These are phyloP conservation scores for Globisporangium cystogenes DNA, from an alignment of 352 stramenopile species.

Conservation along the genomic window DNA sequence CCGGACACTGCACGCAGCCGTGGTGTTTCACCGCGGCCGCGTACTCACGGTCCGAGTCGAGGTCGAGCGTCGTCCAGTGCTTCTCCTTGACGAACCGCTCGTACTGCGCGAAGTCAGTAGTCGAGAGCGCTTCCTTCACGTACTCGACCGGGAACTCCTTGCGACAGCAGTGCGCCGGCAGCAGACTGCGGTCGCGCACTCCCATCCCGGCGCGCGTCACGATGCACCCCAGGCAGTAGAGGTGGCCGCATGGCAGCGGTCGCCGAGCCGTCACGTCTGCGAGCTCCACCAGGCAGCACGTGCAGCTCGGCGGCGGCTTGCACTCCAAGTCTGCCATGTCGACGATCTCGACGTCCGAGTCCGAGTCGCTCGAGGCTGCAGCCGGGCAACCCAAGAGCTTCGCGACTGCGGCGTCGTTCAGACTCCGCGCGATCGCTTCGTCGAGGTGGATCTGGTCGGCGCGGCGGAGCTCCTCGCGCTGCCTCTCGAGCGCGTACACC, in stretches of 20 bases:
- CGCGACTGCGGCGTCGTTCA: slow-evolving; percentile 11
- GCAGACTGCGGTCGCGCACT: slow-evolving; percentile 37
- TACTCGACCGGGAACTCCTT: slow-evolving; percentile 12
- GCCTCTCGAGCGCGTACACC: slow-evolving; percentile 13
- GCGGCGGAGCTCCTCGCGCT: slow-evolving; percentile 12
- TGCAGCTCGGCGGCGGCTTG: slow-evolving; percentile 10
- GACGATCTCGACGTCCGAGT: background rate
- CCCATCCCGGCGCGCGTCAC: slow-evolving; percentile 47
- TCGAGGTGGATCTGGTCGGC: slow-evolving; percentile 16
- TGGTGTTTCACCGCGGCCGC: slow-evolving; percentile 22
- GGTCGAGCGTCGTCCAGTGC: slow-evolving; percentile 17
- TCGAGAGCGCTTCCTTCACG: slow-evolving; percentile 4
- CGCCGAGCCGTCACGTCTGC: background rate
- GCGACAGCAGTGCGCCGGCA: slow-evolving; percentile 10
- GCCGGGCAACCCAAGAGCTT: slow-evolving; percentile 1
- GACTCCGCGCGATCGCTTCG: slow-evolving; percentile 20
- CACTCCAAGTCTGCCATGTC: background rate
- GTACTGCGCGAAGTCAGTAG: slow-evolving; percentile 6
- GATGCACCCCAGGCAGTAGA: slow-evolving; percentile 63
- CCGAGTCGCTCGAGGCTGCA: background rate
- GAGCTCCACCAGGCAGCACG: slow-evolving; percentile 7
- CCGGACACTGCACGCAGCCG: slow-evolving; percentile 49
- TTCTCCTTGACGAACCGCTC: slow-evolving; percentile 10
- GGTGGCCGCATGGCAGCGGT: slow-evolving; percentile 37
- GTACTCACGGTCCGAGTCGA: slow-evolving; percentile 64